Conservation (phyloP, 192 early-diverging fungal species). For the Paraglomus occultum region DNA sequence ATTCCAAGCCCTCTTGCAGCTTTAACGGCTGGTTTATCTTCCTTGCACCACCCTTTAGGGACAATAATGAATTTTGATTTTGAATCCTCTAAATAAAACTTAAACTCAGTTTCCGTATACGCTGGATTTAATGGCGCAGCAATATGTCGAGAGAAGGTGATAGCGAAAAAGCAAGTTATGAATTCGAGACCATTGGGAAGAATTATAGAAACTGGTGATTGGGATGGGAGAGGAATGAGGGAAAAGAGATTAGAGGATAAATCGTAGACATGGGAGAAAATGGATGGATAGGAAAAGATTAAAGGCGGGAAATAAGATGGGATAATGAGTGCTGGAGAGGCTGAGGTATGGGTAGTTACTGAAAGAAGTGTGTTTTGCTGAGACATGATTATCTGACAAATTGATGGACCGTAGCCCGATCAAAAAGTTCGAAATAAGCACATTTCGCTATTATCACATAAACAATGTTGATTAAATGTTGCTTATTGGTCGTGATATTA, state of each 20-base stretch:
- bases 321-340: conserved; percentile 38
- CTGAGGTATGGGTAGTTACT: conserved; percentile 31
- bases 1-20: conserved; percentile 53
- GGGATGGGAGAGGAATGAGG: conserved; percentile 11
- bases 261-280: conserved; percentile 28
- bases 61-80: conserved; percentile 60
- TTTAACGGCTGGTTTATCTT: conserved; percentile 52
- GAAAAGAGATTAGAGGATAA: conserved; percentile 33
- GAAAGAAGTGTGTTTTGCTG: conserved; percentile 28
- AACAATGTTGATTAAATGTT: too few relatives aligned
- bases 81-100: conserved; percentile 76
- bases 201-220: conserved; percentile 47
- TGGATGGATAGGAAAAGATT: conserved; percentile 31
- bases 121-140: conserved; percentile 73
- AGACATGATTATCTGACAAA: too few relatives aligned
- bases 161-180: conserved; percentile 65
- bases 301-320: conserved; percentile 28
- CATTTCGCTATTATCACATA: too few relatives aligned
- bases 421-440: too few relatives aligned
- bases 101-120: conserved; percentile 67
- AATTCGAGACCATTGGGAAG: conserved; percentile 71
- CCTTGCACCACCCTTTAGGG: conserved; percentile 45
- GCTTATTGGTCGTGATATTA: too few relatives aligned
- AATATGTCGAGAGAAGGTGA: conserved; percentile 54
- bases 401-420: too few relatives aligned